phyloP scores from a whole-genome alignment of 2,329 filamentous ascomycete species.

The Curvularia lunata region DNA sequence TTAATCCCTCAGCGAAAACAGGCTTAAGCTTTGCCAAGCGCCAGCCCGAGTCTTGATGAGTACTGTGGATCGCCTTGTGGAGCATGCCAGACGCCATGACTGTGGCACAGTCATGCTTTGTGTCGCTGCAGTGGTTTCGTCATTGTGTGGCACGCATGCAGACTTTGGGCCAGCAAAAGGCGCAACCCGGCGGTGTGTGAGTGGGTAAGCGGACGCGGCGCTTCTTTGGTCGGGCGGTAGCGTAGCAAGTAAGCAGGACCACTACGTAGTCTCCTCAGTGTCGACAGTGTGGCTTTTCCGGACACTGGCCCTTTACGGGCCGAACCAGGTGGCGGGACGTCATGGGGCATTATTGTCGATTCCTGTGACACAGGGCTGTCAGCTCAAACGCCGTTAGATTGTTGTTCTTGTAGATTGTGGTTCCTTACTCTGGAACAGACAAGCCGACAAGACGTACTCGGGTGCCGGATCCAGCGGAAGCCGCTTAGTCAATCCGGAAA shows the following conservation, averaged over 20 bases:
- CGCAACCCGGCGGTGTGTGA: neutral
- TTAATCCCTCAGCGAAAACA: constrained; percentile 34
- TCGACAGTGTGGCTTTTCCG: neutral
- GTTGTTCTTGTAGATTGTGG: neutral
- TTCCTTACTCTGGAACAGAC: neutral
- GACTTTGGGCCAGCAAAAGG: neutral
- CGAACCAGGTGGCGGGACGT: neutral
- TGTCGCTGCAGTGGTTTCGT: constrained; percentile 24
- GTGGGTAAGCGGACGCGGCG: neutral
- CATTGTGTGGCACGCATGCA: neutral
- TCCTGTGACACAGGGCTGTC: neutral
- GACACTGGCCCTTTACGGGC: neutral
- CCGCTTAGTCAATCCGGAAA: neutral
- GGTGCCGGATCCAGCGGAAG: neutral
- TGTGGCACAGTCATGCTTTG: constrained; percentile 22
- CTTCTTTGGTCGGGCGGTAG: neutral
- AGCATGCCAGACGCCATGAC: neutral
- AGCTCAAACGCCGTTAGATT: neutral
- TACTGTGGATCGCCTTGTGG: neutral
- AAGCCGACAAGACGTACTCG: neutral
- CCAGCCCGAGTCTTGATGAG: constrained; percentile 27
- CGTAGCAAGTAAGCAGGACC: neutral
- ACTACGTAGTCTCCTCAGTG: neutral
- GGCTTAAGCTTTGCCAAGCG: constrained; percentile 40
- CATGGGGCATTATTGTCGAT: neutral